These are phyloP conservation scores for Fomitopsis betulina DNA, from an alignment of 1,284 basidiomycete genomes.

Conservation along the genomic window DNA sequence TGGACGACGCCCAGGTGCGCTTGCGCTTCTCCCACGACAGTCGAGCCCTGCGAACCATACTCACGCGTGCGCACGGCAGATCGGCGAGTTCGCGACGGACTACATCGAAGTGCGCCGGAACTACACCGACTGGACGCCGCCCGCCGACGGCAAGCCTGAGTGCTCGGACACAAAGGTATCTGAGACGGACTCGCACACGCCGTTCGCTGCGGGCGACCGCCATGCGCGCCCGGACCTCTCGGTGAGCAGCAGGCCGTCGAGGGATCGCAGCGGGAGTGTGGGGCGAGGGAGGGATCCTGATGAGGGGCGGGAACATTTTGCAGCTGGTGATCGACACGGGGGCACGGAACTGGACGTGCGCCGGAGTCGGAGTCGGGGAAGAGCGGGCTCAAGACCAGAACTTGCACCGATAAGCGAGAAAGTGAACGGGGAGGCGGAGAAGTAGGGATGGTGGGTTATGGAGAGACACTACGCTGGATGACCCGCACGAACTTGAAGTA, in stretches of 20 bases:
- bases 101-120: conserved; percentile 76
- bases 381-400: background rate
- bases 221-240: conserved; percentile 37
- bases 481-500: background rate
- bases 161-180: conserved; percentile 6
- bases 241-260: background rate
- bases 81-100: conserved; percentile 74
- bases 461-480: background rate
- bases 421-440: background rate
- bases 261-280: background rate
- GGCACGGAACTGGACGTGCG: background rate
- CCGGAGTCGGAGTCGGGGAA: background rate
- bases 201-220: conserved; percentile 42
- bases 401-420: background rate
- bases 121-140: conserved; percentile 53
- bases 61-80: conserved; percentile 33
- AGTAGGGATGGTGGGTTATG: background rate
- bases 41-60: background rate
- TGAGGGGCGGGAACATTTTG: background rate
- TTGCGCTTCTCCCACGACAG: conserved; percentile 1
- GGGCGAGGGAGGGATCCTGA: background rate
- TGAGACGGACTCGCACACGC: conserved; percentile 12
- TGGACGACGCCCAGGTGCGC: conserved; percentile 82
- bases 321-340: background rate
- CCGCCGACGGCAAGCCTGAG: conserved; percentile 17